Evolutionary conservation across 208 protist species (phyloP).

Genomic region (Leishmania tarentolae): DNA sequence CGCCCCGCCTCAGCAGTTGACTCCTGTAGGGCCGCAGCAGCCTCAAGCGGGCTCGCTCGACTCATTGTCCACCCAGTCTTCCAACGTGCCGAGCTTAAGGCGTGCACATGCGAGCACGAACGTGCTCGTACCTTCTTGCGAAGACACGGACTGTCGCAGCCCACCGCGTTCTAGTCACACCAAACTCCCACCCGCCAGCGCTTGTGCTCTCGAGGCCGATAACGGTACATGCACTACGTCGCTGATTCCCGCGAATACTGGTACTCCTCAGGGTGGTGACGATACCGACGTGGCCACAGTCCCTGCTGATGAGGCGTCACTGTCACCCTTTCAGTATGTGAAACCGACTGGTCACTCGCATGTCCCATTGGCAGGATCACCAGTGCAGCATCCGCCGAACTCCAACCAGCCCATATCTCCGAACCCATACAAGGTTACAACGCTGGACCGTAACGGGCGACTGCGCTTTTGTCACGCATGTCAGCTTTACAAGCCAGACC

Average conservation of each 20-base stretch:
- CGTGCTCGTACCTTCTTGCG: background rate
- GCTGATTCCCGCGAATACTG: background rate
- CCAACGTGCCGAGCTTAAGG: background rate
- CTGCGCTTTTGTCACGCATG: conserved; percentile 75
- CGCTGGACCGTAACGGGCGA: conserved; percentile 34
- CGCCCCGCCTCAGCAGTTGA: background rate
- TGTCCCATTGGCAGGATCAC: background rate
- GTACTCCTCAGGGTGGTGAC: background rate
- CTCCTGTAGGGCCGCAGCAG: background rate
- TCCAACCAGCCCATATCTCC: background rate
- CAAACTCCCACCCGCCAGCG: background rate
- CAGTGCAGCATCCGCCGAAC: background rate
- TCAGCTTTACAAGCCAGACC: conserved; percentile 73
- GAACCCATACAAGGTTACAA: conserved; percentile 49
- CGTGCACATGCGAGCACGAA: background rate
- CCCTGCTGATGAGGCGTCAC: background rate
- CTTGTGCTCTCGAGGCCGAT: background rate
- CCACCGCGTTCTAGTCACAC: background rate
- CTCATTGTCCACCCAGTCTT: conserved; percentile 3
- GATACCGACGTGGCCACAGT: background rate
- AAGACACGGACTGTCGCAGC: background rate
- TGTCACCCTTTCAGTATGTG: background rate
- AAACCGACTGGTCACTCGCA: background rate
- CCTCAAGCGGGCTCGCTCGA: background rate
- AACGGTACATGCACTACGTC: background rate